phyloP scores from a whole-genome alignment of 495 filamentous ascomycete species.

The Aspergillus sclerotioniger region DNA sequence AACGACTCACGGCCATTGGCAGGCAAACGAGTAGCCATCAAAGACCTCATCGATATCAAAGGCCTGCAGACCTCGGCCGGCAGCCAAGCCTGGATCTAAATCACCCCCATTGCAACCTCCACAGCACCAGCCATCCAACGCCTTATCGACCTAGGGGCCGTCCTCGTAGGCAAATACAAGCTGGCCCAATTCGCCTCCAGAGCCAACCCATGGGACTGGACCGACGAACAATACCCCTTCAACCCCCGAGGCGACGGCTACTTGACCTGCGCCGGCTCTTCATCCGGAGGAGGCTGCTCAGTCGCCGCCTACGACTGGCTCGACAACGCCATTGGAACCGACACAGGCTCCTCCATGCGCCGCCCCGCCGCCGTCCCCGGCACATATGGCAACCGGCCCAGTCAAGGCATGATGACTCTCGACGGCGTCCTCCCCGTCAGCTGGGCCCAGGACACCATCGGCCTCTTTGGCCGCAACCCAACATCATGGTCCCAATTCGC shows the following conservation, averaged over 20 bases:
- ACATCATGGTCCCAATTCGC: slow-evolving; percentile 2
- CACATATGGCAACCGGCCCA: slow-evolving; percentile 49
- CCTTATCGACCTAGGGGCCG: slow-evolving; percentile 59
- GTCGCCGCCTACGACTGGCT: slow-evolving; percentile 55
- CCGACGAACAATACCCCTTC: slow-evolving; percentile 52
- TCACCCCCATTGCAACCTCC: slow-evolving; percentile 45
- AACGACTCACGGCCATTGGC: slow-evolving; percentile 34
- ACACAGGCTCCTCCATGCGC: slow-evolving; percentile 49
- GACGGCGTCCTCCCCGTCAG: slow-evolving; percentile 45
- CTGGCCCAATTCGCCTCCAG: slow-evolving; percentile 59
- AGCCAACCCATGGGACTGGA: slow-evolving; percentile 52
- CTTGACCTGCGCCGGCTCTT: slow-evolving; percentile 45
- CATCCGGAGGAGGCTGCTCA: slow-evolving; percentile 46
- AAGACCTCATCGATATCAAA: slow-evolving; percentile 59
- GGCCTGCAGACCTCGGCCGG: slow-evolving; percentile 55
- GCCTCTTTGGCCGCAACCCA: slow-evolving; percentile 25
- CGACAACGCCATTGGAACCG: slow-evolving; percentile 51
- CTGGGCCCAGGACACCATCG: slow-evolving; percentile 46
- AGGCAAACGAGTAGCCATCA: slow-evolving; percentile 53
- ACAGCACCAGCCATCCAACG: slow-evolving; percentile 51
- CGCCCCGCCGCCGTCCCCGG: slow-evolving; percentile 48
- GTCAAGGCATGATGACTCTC: slow-evolving; percentile 44
- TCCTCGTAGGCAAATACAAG: slow-evolving; percentile 60
- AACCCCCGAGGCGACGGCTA: slow-evolving; percentile 60
- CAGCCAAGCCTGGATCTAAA: slow-evolving; percentile 55